Conservation (phyloP, 768 basidiomycete species). For the Leccinum truebloodii region DNA sequence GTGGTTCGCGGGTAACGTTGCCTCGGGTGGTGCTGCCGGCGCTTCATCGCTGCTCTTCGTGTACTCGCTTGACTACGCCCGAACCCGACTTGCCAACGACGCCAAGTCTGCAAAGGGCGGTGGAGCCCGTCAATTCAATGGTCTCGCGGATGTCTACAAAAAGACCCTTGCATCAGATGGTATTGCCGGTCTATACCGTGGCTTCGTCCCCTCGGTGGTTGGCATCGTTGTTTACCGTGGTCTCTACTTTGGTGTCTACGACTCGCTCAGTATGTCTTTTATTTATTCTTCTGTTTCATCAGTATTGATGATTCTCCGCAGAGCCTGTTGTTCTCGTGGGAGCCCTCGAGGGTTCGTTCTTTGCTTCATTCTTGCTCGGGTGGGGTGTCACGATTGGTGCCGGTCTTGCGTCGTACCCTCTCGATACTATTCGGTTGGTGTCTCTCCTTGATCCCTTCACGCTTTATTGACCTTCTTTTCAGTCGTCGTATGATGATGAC, state of each 20-base stretch:
- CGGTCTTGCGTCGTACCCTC: slow-evolving; percentile 96
- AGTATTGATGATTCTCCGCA: slow-evolving; percentile 35
- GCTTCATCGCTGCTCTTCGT: slow-evolving; percentile 98
- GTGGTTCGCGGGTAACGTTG: slow-evolving; percentile 98
- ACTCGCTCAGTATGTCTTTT: slow-evolving; percentile 77
- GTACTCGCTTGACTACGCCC: slow-evolving; percentile 99
- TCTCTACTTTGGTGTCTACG: slow-evolving; percentile 98
- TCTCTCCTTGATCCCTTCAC: background rate
- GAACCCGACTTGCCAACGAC: slow-evolving; percentile 98
- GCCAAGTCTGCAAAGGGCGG: slow-evolving; percentile 95
- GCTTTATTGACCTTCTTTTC: slow-evolving; percentile 23
- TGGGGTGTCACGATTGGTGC: slow-evolving; percentile 99
- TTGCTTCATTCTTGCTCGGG: slow-evolving; percentile 95
- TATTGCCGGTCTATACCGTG: slow-evolving; percentile 99
- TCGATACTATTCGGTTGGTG: slow-evolving; percentile 81
- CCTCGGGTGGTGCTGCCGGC: slow-evolving; percentile 99
- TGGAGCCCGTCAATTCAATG: slow-evolving; percentile 96
- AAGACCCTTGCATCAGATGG: slow-evolving; percentile 98
- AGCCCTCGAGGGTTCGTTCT: slow-evolving; percentile 92
- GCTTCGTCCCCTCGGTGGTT: slow-evolving; percentile 97
- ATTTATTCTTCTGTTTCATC: slow-evolving; percentile 25
- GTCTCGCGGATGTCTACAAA: slow-evolving; percentile 93
- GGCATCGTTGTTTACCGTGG: slow-evolving; percentile 99
- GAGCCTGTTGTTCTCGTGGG: slow-evolving; percentile 98
- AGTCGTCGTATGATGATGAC: slow-evolving; percentile 99